Evolutionary conservation across 208 protist genomes (phyloP).

Genomic region (Balamuthia mandrillaris): DNA sequence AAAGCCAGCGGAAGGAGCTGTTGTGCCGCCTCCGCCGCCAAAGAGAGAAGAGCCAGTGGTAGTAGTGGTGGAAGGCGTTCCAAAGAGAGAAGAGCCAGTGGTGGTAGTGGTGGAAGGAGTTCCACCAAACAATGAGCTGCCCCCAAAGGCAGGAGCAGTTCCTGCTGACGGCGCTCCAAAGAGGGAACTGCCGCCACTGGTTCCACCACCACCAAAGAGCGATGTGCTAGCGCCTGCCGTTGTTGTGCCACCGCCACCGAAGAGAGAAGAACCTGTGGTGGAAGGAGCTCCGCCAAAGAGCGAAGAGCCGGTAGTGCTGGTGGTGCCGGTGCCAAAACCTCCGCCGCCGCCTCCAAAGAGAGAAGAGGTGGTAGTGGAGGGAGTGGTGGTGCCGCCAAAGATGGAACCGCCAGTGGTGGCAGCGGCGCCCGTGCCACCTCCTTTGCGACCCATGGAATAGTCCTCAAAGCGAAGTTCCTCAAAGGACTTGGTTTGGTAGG

Average conservation of each 20-base stretch:
- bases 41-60: neutral
- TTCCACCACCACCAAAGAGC: neutral
- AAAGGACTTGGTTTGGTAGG: constrained; percentile 9
- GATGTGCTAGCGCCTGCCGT: neutral
- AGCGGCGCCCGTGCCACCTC: neutral
- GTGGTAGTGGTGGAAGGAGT: neutral
- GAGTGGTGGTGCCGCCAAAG: neutral
- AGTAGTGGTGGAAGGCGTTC: neutral
- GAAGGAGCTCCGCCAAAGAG: neutral
- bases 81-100: neutral
- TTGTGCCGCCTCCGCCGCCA: no score
- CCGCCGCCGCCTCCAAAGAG: no score
- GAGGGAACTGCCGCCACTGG: neutral
- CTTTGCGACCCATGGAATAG: neutral
- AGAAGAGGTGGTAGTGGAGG: no score
- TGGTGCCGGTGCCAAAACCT: neutral
- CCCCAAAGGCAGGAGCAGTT: neutral
- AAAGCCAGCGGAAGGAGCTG: no score
- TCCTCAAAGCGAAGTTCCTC: constrained; percentile 26
- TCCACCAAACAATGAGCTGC: neutral
- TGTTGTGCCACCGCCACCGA: no score
- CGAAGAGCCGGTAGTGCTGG: neutral
- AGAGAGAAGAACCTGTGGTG: neutral
- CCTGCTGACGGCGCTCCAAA: neutral
- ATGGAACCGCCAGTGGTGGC: neutral